phyloP scores from a whole-genome alignment of 2,329 filamentous ascomycete genomes.

The Epichloe uncinata region DNA sequence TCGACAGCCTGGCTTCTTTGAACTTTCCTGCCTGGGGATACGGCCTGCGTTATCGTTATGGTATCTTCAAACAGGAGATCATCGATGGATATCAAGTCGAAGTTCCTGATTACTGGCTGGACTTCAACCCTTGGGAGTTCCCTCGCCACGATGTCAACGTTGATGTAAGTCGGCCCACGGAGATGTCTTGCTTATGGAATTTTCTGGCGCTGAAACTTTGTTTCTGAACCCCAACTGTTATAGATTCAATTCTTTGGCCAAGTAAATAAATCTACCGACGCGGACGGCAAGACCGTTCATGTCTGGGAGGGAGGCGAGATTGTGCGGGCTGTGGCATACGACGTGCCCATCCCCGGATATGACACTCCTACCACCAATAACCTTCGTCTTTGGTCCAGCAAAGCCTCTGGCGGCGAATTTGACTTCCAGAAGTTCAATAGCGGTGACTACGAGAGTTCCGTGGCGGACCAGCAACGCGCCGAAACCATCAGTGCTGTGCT shows the following conservation, averaged over 20 bases:
- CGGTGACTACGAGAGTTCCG: constrained; percentile 94
- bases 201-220: neutral
- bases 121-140: constrained; percentile 99
- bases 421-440: constrained; percentile 99
- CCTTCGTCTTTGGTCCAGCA: constrained; percentile 92
- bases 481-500: constrained; percentile 96
- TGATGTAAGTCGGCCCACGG: constrained; percentile 39
- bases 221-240: neutral
- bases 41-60: constrained; percentile 86
- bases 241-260: constrained; percentile 86
- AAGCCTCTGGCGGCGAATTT: constrained; percentile 92
- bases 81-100: constrained; percentile 97
- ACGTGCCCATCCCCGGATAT: constrained; percentile 85
- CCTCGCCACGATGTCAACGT: constrained; percentile 90
- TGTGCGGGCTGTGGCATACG: constrained; percentile 84
- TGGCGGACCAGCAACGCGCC: constrained; percentile 95
- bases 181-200: neutral
- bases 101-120: constrained; percentile 96
- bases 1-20: constrained; percentile 87
- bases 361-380: constrained; percentile 89
- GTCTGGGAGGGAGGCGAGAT: constrained; percentile 90
- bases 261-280: constrained; percentile 62
- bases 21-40: constrained; percentile 98
- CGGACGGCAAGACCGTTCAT: constrained; percentile 59
- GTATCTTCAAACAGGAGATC: constrained; percentile 99